These are phyloP conservation scores for Neurospora crassa DNA, from an alignment of 2,329 filamentous ascomycete species.

Conservation along the genomic window DNA sequence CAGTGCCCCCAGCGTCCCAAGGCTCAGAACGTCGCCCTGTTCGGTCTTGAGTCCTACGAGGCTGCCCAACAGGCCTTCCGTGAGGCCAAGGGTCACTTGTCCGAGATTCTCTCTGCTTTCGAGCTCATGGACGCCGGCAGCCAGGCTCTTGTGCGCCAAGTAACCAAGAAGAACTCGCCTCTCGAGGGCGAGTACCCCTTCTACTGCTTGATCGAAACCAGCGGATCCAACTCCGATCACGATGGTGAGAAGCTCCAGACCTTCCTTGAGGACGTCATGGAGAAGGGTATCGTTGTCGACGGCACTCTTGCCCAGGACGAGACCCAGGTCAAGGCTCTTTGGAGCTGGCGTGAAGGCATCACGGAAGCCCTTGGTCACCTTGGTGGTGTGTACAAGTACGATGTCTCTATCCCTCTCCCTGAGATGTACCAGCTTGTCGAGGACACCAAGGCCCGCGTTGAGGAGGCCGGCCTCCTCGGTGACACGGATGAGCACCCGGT, in stretches of 20 bases:
- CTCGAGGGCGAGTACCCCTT: conserved; percentile 81
- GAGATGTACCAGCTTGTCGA: conserved; percentile 87
- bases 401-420: conserved; percentile 82
- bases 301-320: conserved; percentile 90
- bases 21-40: conserved; percentile 90
- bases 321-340: conserved; percentile 76
- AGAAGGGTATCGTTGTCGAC: conserved; percentile 74
- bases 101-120: conserved; percentile 93
- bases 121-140: conserved; percentile 89
- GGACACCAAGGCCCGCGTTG: conserved; percentile 66
- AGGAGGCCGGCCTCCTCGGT: conserved; percentile 65
- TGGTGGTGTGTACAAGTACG: conserved; percentile 97
- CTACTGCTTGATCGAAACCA: conserved; percentile 95
- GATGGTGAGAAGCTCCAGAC: conserved; percentile 83
- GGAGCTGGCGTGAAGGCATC: conserved; percentile 90
- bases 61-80: conserved; percentile 79
- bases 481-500: conserved; percentile 69
- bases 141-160: conserved; percentile 65
- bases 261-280: conserved; percentile 90
- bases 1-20: conserved; percentile 79
- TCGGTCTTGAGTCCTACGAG: conserved; percentile 83
- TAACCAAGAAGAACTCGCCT: conserved; percentile 69
- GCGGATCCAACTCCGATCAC: conserved; percentile 87
- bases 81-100: conserved; percentile 81
- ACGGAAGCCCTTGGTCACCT: conserved; percentile 81